Evolutionary conservation across 768 basidiomycete genomes (phyloP).

Genomic region (Mycena galopus): DNA sequence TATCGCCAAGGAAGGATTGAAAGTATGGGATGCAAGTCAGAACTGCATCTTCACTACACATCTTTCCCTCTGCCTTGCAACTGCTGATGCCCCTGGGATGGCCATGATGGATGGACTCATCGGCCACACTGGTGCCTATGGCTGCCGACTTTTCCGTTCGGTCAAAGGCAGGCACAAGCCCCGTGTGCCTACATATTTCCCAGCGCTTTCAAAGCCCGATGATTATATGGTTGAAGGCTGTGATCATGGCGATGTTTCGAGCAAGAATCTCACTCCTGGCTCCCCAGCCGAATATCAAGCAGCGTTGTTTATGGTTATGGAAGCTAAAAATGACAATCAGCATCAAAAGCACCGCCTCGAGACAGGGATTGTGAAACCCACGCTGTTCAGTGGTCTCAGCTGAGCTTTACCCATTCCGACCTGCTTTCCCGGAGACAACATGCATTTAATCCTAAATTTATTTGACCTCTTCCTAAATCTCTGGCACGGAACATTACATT

Average conservation of each 20-base stretch:
- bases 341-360: constrained; percentile 34
- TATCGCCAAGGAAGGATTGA: too few relatives aligned
- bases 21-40: too few relatives aligned
- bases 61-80: too few relatives aligned
- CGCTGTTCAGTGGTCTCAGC: constrained; percentile 47
- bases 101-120: too few relatives aligned
- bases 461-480: too few relatives aligned
- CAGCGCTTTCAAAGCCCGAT: constrained; percentile 34
- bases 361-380: constrained; percentile 53
- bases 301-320: constrained; percentile 28
- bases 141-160: too few relatives aligned
- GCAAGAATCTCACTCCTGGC: constrained; percentile 20
- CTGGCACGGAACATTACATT: constrained; percentile 42
- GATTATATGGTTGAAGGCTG: constrained; percentile 40
- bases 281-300: constrained; percentile 29
- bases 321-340: constrained; percentile 32
- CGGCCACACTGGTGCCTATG: too few relatives aligned
- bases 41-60: too few relatives aligned
- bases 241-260: constrained; percentile 42
- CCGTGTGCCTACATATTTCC: too few relatives aligned
- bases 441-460: constrained; percentile 50
- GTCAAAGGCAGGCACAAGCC: too few relatives aligned
- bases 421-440: constrained; percentile 49
- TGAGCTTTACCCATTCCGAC: constrained; percentile 42
- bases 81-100: too few relatives aligned